Evolutionary conservation across 148 eudicot species (phyloP).

Genomic region (Silene uniflora): DNA sequence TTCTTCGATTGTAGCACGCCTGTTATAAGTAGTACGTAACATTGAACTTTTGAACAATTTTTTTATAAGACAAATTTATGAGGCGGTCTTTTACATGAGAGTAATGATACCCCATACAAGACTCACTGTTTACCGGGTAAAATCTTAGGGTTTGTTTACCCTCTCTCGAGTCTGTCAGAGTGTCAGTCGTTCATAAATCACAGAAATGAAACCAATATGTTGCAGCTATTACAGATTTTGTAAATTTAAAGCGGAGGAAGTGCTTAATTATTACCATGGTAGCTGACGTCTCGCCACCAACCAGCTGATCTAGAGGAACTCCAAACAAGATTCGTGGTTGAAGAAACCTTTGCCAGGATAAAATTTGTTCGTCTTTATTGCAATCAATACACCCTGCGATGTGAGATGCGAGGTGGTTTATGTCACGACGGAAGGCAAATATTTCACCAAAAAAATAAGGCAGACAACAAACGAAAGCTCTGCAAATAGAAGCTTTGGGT

Average conservation of each 20-base stretch:
- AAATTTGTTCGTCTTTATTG: constrained; percentile 72
- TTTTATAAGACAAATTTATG: too few species aligned
- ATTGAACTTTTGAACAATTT: too few species aligned
- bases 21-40: too few species aligned
- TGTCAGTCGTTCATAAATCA: neutral
- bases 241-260: neutral
- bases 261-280: constrained; percentile 44
- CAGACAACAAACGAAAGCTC: too few species aligned
- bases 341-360: constrained; percentile 69
- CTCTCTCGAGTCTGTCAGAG: too few species aligned
- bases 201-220: constrained; percentile 1
- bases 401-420: constrained; percentile 3
- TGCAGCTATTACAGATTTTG: neutral
- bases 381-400: constrained; percentile 63
- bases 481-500: too few species aligned
- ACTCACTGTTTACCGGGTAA: too few species aligned
- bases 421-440: neutral
- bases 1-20: neutral
- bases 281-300: constrained; percentile 46
- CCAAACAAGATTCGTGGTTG: constrained; percentile 77
- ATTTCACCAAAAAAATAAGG: neutral
- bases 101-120: too few species aligned
- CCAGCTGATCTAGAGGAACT: constrained; percentile 62
- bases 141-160: too few species aligned
- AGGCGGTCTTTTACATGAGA: neutral